Evolutionary conservation across 805 yeast species (phyloP).

Genomic region (Ogataea minuta): DNA sequence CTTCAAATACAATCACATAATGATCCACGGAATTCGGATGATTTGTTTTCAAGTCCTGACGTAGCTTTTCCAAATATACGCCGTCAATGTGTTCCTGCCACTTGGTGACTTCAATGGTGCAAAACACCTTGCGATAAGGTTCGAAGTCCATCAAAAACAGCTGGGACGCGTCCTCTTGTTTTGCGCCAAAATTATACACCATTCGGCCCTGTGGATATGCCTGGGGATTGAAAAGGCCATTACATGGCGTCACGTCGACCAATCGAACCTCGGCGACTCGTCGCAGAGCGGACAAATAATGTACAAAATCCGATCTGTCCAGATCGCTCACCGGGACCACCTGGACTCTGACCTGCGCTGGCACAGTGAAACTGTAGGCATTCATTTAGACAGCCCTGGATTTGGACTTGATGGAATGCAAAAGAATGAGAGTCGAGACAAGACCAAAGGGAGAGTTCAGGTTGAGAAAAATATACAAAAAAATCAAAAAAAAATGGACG

Average conservation of each 20-base stretch:
- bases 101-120: constrained; percentile 48
- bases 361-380: constrained; percentile 52
- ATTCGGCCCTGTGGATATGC: constrained; percentile 78
- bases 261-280: constrained; percentile 62
- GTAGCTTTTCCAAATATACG: constrained; percentile 27
- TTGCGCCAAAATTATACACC: constrained; percentile 54
- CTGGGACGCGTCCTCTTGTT: constrained; percentile 45
- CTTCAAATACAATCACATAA: constrained; percentile 52
- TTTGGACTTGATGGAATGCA: no score
- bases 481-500: constrained; percentile 42
- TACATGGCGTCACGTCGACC: constrained; percentile 70
- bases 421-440: no score
- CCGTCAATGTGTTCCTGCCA: constrained; percentile 29
- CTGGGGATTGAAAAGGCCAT: constrained; percentile 74
- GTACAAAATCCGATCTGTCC: constrained; percentile 39
- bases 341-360: constrained; percentile 63
- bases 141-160: constrained; percentile 82
- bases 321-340: constrained; percentile 65
- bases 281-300: constrained; percentile 43
- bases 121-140: constrained; percentile 77
- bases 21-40: constrained; percentile 57
- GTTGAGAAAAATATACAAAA: no score
- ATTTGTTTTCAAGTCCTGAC: constrained; percentile 40
- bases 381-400: constrained; percentile 30
- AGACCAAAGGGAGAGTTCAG: no score